Evolutionary conservation across 2,329 filamentous ascomycete genomes (phyloP).

Genomic region (Fusarium camptoceras): DNA sequence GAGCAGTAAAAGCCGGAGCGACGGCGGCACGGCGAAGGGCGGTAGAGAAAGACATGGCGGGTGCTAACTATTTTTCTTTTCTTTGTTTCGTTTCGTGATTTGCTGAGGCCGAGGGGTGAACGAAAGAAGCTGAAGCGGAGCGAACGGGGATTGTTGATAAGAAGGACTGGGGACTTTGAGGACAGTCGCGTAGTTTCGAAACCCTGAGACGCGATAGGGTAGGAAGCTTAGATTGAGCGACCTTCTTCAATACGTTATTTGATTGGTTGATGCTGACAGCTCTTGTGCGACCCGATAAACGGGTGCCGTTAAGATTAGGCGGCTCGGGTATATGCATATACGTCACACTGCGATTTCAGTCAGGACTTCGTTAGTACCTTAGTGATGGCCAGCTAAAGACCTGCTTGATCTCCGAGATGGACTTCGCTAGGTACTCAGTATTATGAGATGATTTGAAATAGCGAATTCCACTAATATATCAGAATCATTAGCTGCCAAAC

Average conservation of each 20-base stretch:
- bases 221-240: conserved; percentile 29
- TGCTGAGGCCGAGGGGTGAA: background rate
- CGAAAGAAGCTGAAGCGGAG: conserved; percentile 11
- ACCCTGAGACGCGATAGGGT: conserved; percentile 35
- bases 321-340: conserved; percentile 25
- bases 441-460: background rate
- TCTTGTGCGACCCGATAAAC: conserved; percentile 18
- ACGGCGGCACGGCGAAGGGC: conserved; percentile 64
- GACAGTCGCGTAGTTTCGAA: conserved; percentile 37
- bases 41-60: conserved; percentile 62
- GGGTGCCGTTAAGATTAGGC: conserved; percentile 8
- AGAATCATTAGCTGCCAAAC: background rate
- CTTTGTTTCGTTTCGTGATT: conserved; percentile 12
- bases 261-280: conserved; percentile 10
- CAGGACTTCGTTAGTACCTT: background rate
- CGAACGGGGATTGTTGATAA: conserved; percentile 17
- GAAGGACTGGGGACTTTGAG: conserved; percentile 17
- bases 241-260: conserved; percentile 22
- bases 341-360: conserved; percentile 2
- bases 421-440: background rate
- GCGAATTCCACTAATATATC: background rate
- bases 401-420: background rate
- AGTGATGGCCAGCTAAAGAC: background rate
- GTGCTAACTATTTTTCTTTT: background rate
- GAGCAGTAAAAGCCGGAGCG: conserved; percentile 63